phyloP scores from a whole-genome alignment of 768 basidiomycete genomes.

The Boletales sp. region DNA sequence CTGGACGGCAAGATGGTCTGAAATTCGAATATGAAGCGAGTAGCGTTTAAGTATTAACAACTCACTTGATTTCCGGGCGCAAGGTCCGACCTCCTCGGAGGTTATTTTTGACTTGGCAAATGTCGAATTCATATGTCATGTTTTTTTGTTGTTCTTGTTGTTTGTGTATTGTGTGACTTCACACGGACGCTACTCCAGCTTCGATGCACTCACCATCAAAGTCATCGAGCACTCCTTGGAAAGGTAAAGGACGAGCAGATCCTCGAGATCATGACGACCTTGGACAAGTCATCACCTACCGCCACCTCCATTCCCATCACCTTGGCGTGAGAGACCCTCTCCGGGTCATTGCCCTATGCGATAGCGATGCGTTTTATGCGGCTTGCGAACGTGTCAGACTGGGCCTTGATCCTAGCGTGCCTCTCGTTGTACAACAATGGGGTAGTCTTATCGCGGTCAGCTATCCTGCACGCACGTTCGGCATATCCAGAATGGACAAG shows the following conservation, averaged over 20 bases:
- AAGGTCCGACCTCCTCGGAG: no score
- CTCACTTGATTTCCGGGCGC: no score
- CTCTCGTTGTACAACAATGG: conserved; percentile 88
- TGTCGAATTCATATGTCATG: no score
- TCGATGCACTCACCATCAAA: conserved; percentile 22
- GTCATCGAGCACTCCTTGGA: conserved; percentile 33
- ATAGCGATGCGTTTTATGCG: conserved; percentile 82
- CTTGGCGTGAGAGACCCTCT: conserved; percentile 73
- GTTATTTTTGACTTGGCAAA: no score
- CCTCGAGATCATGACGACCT: conserved; percentile 55
- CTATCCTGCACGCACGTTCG: conserved; percentile 89
- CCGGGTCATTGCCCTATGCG: conserved; percentile 85
- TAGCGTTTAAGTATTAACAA: no score
- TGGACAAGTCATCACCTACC: conserved; percentile 69
- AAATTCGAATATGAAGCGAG: no score
- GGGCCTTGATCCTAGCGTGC: conserved; percentile 54
- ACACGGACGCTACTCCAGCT: no score
- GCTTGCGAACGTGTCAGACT: conserved; percentile 86
- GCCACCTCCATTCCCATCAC: conserved; percentile 66
- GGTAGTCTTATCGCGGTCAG: conserved; percentile 89
- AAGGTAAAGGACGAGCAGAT: conserved; percentile 44
- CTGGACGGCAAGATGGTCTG: no score
- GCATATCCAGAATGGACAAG: conserved; percentile 90
- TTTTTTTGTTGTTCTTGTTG: no score
- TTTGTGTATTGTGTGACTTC: no score